These are phyloP conservation scores for Podospora tetraspora DNA, from an alignment of 495 filamentous ascomycete genomes.

Conservation along the genomic window DNA sequence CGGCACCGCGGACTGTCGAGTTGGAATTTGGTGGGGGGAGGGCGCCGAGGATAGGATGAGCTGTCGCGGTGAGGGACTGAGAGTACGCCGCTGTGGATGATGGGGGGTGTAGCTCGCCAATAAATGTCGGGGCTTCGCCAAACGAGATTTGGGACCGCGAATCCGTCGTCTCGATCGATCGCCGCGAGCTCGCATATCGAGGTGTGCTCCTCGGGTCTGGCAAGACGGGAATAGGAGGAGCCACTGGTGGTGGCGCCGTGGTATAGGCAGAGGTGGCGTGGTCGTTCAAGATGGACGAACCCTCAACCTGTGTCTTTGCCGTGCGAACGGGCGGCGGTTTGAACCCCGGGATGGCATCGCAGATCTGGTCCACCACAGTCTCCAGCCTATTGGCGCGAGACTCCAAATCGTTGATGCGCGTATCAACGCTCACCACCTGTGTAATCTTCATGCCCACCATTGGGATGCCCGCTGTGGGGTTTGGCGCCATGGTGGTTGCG, in stretches of 20 bases:
- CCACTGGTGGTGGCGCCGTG: constrained; percentile 25
- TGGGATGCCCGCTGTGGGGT: constrained; percentile 43
- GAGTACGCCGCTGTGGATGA: constrained; percentile 26
- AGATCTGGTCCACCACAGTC: constrained; percentile 39
- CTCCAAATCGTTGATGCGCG: constrained; percentile 43
- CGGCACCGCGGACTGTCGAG: constrained; percentile 37
- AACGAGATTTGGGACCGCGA: constrained; percentile 35
- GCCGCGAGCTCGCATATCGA: constrained; percentile 29
- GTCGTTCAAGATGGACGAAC: neutral
- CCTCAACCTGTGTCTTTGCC: constrained; percentile 9
- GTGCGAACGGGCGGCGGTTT: constrained; percentile 26
- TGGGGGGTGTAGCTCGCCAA: constrained; percentile 33
- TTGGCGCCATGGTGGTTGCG: constrained; percentile 35
- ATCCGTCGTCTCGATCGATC: constrained; percentile 32
- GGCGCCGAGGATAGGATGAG: constrained; percentile 3
- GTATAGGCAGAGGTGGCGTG: constrained; percentile 15
- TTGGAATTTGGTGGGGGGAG: constrained; percentile 29
- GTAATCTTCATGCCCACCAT: constrained; percentile 51
- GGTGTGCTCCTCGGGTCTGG: constrained; percentile 24
- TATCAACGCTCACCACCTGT: constrained; percentile 46
- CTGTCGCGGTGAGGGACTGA: constrained; percentile 20
- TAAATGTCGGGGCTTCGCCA: constrained; percentile 36
- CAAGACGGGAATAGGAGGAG: constrained; percentile 23
- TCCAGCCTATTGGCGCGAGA: constrained; percentile 44
- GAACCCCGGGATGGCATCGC: constrained; percentile 37